Conservation (phyloP, 2,329 filamentous ascomycete species). For the Phaeophleospora eucalypticola region DNA sequence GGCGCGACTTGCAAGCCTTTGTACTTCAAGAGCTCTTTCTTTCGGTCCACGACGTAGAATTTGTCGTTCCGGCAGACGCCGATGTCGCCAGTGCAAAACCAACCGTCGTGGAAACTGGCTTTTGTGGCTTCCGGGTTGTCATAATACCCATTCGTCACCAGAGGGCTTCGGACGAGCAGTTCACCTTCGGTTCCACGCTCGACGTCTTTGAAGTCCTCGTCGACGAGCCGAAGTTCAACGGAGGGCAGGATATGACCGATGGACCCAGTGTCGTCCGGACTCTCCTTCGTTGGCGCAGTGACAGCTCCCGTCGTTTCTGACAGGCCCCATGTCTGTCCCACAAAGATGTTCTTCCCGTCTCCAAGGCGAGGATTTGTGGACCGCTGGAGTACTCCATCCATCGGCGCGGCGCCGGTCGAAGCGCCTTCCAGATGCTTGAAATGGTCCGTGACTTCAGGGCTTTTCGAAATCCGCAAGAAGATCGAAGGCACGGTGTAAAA, state of each 20-base stretch:
- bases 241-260: constrained; percentile 37
- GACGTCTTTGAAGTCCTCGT: constrained; percentile 42
- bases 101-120: constrained; percentile 71
- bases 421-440: constrained; percentile 33
- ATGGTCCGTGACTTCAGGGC: constrained; percentile 33
- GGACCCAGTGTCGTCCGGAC: constrained; percentile 32
- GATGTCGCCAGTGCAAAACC: constrained; percentile 85
- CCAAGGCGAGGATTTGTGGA: constrained; percentile 34
- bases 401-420: constrained; percentile 38
- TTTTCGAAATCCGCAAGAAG: constrained; percentile 38
- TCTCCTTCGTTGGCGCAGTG: constrained; percentile 35
- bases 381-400: constrained; percentile 37
- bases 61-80: constrained; percentile 75
- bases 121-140: constrained; percentile 66
- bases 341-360: constrained; percentile 25
- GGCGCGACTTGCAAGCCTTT: constrained; percentile 44
- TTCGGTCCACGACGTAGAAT: constrained; percentile 82
- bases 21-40: constrained; percentile 55
- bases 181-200: constrained; percentile 33
- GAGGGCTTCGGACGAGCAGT: constrained; percentile 18
- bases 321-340: constrained; percentile 39
- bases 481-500: constrained; percentile 40
- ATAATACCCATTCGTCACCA: constrained; percentile 63
- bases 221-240: constrained; percentile 39
- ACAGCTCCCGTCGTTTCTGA: constrained; percentile 33